Base-by-base conservation (phyloP, 2,329 filamentous ascomycete species). In the Venturia aucupariae region DNA sequence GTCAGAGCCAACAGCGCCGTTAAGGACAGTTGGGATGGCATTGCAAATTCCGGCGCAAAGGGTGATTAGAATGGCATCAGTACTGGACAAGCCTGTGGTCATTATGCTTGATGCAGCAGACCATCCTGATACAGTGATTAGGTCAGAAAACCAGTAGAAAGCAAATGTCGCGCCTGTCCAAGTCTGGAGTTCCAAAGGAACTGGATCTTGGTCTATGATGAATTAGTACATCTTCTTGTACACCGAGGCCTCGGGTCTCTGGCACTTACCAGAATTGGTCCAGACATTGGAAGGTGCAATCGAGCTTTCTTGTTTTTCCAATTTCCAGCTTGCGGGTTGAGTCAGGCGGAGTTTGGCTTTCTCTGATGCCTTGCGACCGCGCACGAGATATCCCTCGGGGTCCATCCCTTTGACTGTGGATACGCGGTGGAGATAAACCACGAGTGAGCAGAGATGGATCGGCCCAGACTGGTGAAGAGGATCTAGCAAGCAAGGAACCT, bases 61-160 rank as follows among this genome's bases (percentile, higher is more conserved):
- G 22, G 48, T 71, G 64, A 68, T 68, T 62, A 69, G 69, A n/a
- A 77, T 70, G 11, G 73, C 69, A 54, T 76, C 72, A 65, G 69
- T 72, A 71, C 73, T 79, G 4, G 76, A 78, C 64, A 79, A 71
- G 10, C 79, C 79, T 5, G 78, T 71, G 15, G 78, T 75, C 57
- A 81, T 75, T 66, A 81, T 80, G 19, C 76, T 73, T 5, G 77
- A 74, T 4, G 78, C 76, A n/a, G 74, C 75, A 68, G 75, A 73
- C 78, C 79, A 81, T 54, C 73, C 72, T 67, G 79, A 76, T 38
- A 76, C 76, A 63, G 77, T 79, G 68, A 80, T 35, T 8, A 55
- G 8, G 46, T 65, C 63, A 27, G 38, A 35, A 17, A 51, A 46
- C 63, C 63, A 65, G 32, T 64, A 64, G 17, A 46, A 32, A 15